A percentile compares a stretch with the other conserved stretches of the same genome.
Conservation (phyloP, 1,139 yeast species). For the Suhomyces yuchorum region DNA sequence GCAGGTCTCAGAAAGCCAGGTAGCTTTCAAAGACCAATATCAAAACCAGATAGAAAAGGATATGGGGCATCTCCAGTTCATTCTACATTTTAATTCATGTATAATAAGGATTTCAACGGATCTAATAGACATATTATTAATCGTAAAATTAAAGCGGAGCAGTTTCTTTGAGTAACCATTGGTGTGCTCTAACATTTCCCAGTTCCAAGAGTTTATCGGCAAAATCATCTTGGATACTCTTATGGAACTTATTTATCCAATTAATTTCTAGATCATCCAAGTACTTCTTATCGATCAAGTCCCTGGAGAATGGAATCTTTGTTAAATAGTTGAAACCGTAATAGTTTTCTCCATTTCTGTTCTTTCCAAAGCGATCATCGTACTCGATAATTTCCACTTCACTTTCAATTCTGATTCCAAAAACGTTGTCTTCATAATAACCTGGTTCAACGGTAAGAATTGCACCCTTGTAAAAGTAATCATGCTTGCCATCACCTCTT, state of each 20-base stretch:
- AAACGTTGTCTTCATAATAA: conserved; percentile 51
- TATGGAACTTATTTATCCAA: conserved; percentile 57
- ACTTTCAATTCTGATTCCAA: conserved; percentile 57
- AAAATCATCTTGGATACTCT: conserved; percentile 38
- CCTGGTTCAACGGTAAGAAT: conserved; percentile 62
- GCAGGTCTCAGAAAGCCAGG: conserved; percentile 54
- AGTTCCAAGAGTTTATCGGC: conserved; percentile 36
- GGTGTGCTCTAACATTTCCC: conserved; percentile 42
- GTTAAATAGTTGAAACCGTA: conserved; percentile 54
- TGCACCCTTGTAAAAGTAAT: conserved; percentile 47
- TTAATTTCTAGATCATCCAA: conserved; percentile 42
- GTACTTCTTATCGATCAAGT: conserved; percentile 43
- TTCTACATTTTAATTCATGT: conserved; percentile 23
- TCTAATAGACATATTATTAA: conserved; percentile 4
- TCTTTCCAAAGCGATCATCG: conserved; percentile 34
- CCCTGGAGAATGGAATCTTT: conserved; percentile 54
- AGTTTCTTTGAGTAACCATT: conserved; percentile 45
- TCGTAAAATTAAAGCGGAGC: conserved; percentile 24
- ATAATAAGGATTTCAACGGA: conserved; percentile 12
- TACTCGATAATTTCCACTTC: conserved; percentile 48
- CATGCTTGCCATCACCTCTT: conserved; percentile 36
- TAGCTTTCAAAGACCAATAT: conserved; percentile 29
- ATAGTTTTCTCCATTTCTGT: conserved; percentile 37
- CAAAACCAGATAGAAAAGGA: conserved; percentile 21
- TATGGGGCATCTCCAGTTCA: conserved; percentile 30